Conservation (phyloP, 306 rosid genomes). For the Corylus avellana region DNA sequence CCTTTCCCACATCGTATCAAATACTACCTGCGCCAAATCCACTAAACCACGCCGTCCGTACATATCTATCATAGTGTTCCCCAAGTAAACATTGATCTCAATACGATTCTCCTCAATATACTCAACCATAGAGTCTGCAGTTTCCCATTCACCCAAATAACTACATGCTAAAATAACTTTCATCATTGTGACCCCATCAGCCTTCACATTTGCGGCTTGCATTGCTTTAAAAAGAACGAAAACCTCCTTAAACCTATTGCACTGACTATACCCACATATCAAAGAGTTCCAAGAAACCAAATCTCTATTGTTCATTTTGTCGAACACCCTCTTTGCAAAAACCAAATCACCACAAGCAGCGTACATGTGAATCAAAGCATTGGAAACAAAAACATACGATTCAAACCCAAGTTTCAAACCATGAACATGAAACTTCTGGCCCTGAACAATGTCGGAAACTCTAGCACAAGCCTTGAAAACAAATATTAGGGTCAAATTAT, state of each 20-base stretch:
- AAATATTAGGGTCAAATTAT: conserved; percentile 57
- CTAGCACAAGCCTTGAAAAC: conserved; percentile 78
- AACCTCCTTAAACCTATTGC: conserved; percentile 56
- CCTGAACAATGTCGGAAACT: conserved; percentile 37
- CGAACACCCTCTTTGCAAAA: conserved; percentile 59
- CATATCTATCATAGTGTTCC: conserved; percentile 79
- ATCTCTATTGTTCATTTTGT: conserved; percentile 67
- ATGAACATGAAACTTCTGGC: conserved; percentile 41
- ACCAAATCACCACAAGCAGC: conserved; percentile 42
- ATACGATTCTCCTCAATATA: conserved; percentile 59
- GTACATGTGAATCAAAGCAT: conserved; percentile 63
- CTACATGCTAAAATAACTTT: conserved; percentile 69
- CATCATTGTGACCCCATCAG: conserved; percentile 76
- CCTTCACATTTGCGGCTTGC: conserved; percentile 41
- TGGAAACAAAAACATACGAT: conserved; percentile 56
- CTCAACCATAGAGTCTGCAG: conserved; percentile 54
- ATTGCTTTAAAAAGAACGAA: conserved; percentile 60
- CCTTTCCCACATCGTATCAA: conserved; percentile 59
- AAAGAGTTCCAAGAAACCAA: conserved; percentile 90
- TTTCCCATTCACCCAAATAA: conserved; percentile 54
- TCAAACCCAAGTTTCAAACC: conserved; percentile 68
- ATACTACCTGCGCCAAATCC: conserved; percentile 51
- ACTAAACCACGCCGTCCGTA: conserved; percentile 63
- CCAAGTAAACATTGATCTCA: conserved; percentile 61
- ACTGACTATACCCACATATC: conserved; percentile 68